phyloP scores from a whole-genome alignment of 1,284 basidiomycete genomes.

The Exsudoporus floridanus region DNA sequence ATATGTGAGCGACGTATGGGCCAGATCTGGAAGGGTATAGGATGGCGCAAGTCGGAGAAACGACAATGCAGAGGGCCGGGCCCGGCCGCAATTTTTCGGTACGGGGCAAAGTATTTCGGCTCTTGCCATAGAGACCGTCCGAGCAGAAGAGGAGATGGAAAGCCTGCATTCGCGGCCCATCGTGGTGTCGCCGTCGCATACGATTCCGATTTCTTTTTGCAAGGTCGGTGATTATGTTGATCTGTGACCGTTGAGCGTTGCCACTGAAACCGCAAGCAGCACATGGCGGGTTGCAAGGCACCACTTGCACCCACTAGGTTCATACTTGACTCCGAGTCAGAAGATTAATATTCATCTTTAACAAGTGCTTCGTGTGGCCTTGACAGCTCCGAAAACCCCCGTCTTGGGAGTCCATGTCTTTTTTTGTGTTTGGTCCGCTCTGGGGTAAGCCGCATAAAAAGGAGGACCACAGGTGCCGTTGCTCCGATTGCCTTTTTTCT shows the following conservation, averaged over 20 bases:
- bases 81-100: background rate
- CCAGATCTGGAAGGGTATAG: background rate
- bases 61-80: background rate
- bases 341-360: background rate
- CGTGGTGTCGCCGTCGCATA: conserved; percentile 68
- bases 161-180: conserved; percentile 61
- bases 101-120: too few species aligned
- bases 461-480: too few species aligned
- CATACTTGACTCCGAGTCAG: conserved; percentile 39
- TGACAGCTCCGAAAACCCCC: background rate
- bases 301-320: conserved; percentile 73
- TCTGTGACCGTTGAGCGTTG: background rate
- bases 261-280: conserved; percentile 37
- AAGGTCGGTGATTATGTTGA: conserved; percentile 40
- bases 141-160: conserved; percentile 47
- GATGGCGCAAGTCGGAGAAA: background rate
- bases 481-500: too few species aligned
- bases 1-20: background rate
- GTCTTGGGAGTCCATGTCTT: background rate
- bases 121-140: too few species aligned
- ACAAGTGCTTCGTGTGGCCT: background rate
- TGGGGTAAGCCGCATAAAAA: background rate
- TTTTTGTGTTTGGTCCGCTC: background rate
- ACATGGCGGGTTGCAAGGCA: conserved; percentile 63
- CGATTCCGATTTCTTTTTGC: conserved; percentile 76